Conservation (phyloP, 73 alveolate species). For the Blepharisma stoltei region DNA sequence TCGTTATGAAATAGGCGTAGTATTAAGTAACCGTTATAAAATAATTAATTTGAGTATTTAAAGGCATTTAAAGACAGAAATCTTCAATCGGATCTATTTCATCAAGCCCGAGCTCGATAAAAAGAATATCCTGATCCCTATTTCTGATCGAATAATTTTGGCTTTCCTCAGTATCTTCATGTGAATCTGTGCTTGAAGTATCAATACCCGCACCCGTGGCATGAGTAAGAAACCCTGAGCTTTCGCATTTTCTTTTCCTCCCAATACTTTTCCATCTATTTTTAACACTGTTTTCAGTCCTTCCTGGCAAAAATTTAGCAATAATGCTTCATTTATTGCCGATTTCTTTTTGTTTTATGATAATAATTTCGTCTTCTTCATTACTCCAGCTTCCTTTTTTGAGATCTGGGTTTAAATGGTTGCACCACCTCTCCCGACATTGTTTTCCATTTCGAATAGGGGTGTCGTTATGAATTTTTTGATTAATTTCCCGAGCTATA, state of each 20-base stretch:
- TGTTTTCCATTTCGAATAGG: conserved; percentile 68
- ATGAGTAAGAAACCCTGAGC: too few relatives aligned
- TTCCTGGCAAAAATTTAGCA: conserved; percentile 54
- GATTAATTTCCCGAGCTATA: conserved; percentile 40
- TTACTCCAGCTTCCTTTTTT: conserved; percentile 64
- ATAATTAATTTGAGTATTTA: too few relatives aligned
- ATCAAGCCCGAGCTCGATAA: too few relatives aligned
- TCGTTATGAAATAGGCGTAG: too few relatives aligned
- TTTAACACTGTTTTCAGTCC: conserved; percentile 80
- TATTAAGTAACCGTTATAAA: too few relatives aligned
- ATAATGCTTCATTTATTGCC: conserved; percentile 83
- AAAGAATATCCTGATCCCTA: too few relatives aligned
- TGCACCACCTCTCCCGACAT: conserved; percentile 81
- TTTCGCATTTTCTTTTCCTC: conserved; percentile 37
- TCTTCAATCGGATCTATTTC: too few relatives aligned
- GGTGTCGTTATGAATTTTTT: conserved; percentile 7
- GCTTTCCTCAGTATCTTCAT: too few relatives aligned
- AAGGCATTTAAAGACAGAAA: too few relatives aligned
- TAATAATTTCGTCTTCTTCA: conserved; percentile 65
- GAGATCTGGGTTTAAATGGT: conserved; percentile 69
- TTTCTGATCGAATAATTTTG: too few relatives aligned
- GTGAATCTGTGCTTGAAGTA: too few relatives aligned
- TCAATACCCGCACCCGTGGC: too few relatives aligned
- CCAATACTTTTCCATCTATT: conserved; percentile 71
- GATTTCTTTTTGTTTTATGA: conserved; percentile 60